Evolutionary conservation across 805 yeast species (phyloP).

Genomic region (Kodamaea laetipori): DNA sequence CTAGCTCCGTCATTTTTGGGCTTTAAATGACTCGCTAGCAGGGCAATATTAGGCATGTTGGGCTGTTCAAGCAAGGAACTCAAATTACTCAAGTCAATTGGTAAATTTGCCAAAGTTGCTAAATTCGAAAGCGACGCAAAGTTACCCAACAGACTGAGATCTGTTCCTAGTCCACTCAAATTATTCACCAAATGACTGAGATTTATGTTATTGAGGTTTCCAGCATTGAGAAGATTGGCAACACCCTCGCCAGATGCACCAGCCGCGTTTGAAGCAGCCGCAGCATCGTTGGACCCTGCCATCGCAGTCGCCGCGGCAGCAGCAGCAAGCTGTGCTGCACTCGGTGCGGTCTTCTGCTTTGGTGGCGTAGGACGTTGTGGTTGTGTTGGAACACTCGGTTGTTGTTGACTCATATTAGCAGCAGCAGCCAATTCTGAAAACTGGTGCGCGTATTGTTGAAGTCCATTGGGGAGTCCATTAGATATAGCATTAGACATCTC

Average conservation of each 20-base stretch:
- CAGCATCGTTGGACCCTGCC: conserved; percentile 8
- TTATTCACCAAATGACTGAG: conserved; percentile 45
- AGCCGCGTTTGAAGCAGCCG: conserved; percentile 3
- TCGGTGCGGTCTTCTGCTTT: conserved; percentile 2
- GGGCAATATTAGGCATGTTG: conserved; percentile 1
- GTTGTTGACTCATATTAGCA: neutral
- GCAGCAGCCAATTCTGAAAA: conserved; percentile 8
- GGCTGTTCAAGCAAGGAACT: neutral
- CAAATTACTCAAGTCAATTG: conserved; percentile 40
- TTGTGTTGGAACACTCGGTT: neutral
- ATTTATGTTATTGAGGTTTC: conserved; percentile 45
- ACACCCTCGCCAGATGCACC: neutral
- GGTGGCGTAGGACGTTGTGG: neutral
- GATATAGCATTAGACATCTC: conserved; percentile 2
- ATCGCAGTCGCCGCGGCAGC: conserved; percentile 12
- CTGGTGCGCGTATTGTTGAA: conserved; percentile 4
- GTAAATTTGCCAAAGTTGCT: conserved; percentile 46
- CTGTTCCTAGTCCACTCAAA: conserved; percentile 38
- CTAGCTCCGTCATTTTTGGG: neutral
- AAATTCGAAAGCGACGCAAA: conserved; percentile 42
- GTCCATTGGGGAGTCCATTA: neutral
- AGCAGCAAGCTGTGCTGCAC: conserved; percentile 10
- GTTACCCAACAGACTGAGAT: conserved; percentile 37
- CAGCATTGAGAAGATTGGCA: conserved; percentile 25
- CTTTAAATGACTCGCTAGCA: neutral